Base-by-base conservation (phyloP, 129 eudicot genomes). In the Flaveria trinervia region DNA sequence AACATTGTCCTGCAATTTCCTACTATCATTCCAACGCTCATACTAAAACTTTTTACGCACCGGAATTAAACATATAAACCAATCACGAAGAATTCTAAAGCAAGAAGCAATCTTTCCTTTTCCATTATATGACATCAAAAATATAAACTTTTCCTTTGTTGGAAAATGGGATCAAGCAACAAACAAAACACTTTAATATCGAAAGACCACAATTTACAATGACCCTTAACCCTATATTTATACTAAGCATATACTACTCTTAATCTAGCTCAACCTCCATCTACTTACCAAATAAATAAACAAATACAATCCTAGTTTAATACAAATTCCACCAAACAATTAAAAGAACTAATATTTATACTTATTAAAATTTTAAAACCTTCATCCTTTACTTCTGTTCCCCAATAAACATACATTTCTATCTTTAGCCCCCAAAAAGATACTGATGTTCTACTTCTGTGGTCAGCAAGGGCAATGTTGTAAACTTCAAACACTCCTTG, bases 341-440 rank as follows among this genome's bases (percentile, higher is more conserved):
- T 36, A 36, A 4, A 5, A 36, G 5, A 5, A 36, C 41, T 36
- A 36, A 36, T 4, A 36, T 5, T 5, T 3, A 36, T 36, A 36
- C 41, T 36, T 36, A 36, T 33, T 33, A 33, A 20, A 20, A 20
- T 20, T 20, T 20, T 20, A 20, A 36, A 36, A 36, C 7, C 36
- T 30, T 30, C 41, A 36, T 36, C 41, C 78, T 64, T 72, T 72
- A 79, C 56, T 64, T 72, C 22, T 72, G 78, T 79, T 72, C 74
- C 83, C 83, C 73, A 65, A 23, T 51, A 43, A 13, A 51, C 14
- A 77, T 51, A 8, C 51, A 36, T 36, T 44, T 16, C 36, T 39
- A 50, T 50, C 36, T 76, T 28, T 26, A 39, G 83, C 65, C 72
- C 77, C 77, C 65, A 65, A 72, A 45, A 7, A 46, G 52, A 70